Percentiles rank a stretch among this genome's conserved stretches.
These are phyloP conservation scores for Postia placenta DNA, from an alignment of 768 basidiomycete genomes.

Conservation along the genomic window DNA sequence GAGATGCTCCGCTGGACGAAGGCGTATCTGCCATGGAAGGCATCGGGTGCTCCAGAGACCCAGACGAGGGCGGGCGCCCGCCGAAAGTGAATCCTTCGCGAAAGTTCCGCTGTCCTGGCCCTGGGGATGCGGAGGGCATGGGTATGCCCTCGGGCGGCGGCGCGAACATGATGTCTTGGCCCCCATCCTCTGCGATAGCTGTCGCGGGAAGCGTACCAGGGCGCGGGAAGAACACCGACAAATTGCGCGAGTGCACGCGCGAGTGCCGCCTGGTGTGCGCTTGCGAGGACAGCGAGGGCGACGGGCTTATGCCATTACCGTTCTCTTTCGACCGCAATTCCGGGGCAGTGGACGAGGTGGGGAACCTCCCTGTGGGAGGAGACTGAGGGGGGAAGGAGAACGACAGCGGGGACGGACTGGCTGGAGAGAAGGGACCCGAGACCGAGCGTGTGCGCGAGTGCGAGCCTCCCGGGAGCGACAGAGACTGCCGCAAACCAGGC, in stretches of 20 bases:
- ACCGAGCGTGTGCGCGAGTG: no score
- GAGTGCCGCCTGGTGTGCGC: constrained; percentile 43
- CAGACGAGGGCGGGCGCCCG: constrained; percentile 34
- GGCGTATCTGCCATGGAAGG: constrained; percentile 19
- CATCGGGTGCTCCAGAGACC: constrained; percentile 15
- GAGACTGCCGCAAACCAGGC: no score
- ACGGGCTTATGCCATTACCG: constrained; percentile 11
- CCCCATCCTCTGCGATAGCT: constrained; percentile 64
- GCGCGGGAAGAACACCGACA: constrained; percentile 87
- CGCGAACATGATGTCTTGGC: constrained; percentile 35
- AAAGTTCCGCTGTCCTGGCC: constrained; percentile 33
- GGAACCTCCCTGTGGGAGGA: no score
- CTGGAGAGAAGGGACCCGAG: no score
- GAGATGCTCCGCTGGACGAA: constrained; percentile 27
- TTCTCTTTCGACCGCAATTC: constrained; percentile 10
- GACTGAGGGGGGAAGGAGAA: no score
- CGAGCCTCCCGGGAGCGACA: no score
- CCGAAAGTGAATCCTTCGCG: constrained; percentile 62
- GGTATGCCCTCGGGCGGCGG: constrained; percentile 31
- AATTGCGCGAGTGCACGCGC: constrained; percentile 83
- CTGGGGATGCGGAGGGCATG: constrained; percentile 36
- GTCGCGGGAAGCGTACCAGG: constrained; percentile 57
- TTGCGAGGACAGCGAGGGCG: constrained; percentile 17
- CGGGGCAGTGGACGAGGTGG: constrained; percentile 11
- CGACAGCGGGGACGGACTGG: no score